Evolutionary conservation across 495 filamentous ascomycete species (phyloP).

Genomic region (Tuber indicum): DNA sequence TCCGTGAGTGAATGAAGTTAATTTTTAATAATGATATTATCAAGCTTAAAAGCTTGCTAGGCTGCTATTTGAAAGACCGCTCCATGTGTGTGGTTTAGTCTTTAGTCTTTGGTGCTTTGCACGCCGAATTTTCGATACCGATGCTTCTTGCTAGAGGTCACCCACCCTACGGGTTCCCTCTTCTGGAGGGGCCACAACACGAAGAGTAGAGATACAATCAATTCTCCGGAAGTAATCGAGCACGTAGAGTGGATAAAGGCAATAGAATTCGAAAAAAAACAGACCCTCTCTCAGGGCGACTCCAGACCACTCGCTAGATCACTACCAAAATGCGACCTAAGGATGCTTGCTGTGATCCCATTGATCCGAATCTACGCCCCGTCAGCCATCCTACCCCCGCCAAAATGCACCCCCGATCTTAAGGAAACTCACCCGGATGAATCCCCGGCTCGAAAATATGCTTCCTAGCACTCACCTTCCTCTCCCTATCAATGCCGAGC

Average conservation of each 20-base stretch:
- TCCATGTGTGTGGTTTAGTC: not conserved
- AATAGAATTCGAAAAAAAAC: not conserved
- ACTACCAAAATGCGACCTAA: slow-evolving; percentile 6
- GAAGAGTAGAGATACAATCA: not conserved
- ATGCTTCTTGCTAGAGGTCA: not conserved
- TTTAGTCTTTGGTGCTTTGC: not conserved
- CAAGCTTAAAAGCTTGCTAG: not conserved
- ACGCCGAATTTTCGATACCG: not conserved
- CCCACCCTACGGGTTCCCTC: not conserved
- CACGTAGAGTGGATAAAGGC: not conserved
- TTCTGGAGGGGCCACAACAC: not conserved
- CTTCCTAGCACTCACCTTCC: slow-evolving; percentile 59
- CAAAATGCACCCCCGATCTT: slow-evolving; percentile 2
- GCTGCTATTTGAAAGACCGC: not conserved
- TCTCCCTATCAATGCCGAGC: slow-evolving; percentile 55
- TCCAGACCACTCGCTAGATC: too few relatives aligned
- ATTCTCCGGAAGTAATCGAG: not conserved
- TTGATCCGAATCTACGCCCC: slow-evolving; percentile 29
- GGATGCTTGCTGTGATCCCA: slow-evolving; percentile 30
- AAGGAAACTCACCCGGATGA: slow-evolving; percentile 50
- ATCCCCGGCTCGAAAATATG: slow-evolving; percentile 55
- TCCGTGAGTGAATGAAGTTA: not conserved
- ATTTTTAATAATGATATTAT: not conserved
- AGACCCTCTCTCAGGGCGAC: not conserved
- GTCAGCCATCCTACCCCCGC: slow-evolving; percentile 12